Evolutionary conservation across 371 early-diverging fungal genomes (phyloP), one percentile per base, ranked within the genome.

Genomic region (Syncephalastrum contaminatum): DNA sequence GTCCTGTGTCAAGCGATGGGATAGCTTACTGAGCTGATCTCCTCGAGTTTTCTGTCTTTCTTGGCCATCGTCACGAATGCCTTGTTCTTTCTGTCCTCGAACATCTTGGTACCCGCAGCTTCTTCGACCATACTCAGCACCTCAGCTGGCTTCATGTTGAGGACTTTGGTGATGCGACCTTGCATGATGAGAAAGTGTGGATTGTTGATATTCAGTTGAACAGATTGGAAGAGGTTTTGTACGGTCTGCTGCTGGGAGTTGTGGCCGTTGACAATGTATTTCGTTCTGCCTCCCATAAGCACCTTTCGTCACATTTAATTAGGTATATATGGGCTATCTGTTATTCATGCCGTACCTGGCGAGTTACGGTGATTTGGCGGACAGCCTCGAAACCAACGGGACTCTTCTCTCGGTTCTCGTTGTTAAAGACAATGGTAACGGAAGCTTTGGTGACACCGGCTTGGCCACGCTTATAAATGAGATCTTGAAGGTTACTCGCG

Each of bases 101-200:
- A 99, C 96, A 96, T 94, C 54, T 91, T 85, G 40, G 97, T 99
- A 4, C 99, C 99, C 4, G 99, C 98, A 0, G 99, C 97, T 70
- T 99, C 99, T 68, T 99, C 98, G 20, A 99, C 94, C 96, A 99
- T 95, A 25, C 91, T 88, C 27, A 96, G 72, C 21, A 98, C 89
- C 64, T 99, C 98, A 4, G 85, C 83, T 0, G 98, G 96, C 67
- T 97, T 97, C 99, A 99, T 99, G 67, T 97, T 99, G 21, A 99
- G 83, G 3, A 99, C 95, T 64, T 98, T 96, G 19, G 99, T 99
- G 66, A 99, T 98, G 52, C 89, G 84, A 40, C 99, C 99, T 76
- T 99, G 99, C 97, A 99, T 97, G 64, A 96, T 99, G 59, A 99
- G 69, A 64, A 98, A 99, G 66, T 98, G 97, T 14, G 99, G 99